Percentiles rank a stretch among this genome's conserved stretches.
These are phyloP conservation scores for Citrus trifoliata DNA, from an alignment of 345 rosid genomes.

Conservation along the genomic window DNA sequence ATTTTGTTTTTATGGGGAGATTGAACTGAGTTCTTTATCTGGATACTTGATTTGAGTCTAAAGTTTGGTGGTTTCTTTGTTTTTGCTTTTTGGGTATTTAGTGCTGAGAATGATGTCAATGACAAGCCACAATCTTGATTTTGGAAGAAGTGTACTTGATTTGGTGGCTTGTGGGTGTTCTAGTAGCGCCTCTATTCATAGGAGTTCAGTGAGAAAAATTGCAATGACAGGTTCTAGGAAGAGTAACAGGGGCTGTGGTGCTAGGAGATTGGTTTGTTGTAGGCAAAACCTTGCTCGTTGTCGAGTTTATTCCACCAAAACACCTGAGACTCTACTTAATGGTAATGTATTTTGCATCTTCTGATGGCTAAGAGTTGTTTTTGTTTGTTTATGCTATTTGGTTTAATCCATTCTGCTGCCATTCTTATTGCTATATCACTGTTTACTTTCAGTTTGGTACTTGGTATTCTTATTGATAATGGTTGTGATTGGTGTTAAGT, in stretches of 20 bases:
- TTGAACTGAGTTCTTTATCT: constrained; percentile 19
- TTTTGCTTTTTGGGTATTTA: constrained; percentile 27
- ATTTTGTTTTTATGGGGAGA: constrained; percentile 1
- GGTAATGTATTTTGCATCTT: constrained; percentile 36
- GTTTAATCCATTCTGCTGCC: background rate
- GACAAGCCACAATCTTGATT: constrained; percentile 67
- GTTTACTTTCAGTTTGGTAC: background rate
- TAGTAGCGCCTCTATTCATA: constrained; percentile 46
- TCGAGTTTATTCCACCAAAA: constrained; percentile 57
- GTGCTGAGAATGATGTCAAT: constrained; percentile 59
- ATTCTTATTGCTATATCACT: background rate
- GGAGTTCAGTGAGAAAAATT: constrained; percentile 32
- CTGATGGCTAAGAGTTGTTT: constrained; percentile 4
- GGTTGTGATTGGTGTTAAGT: background rate
- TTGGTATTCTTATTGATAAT: background rate
- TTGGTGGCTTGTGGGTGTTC: constrained; percentile 61
- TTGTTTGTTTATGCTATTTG: background rate
- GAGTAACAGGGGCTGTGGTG: constrained; percentile 24
- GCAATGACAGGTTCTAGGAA: constrained; percentile 30
- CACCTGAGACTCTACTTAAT: constrained; percentile 46
- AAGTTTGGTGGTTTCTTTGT: background rate
- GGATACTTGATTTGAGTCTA: constrained; percentile 17
- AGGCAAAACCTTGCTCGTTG: constrained; percentile 43
- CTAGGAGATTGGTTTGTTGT: constrained; percentile 45
- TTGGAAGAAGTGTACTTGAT: constrained; percentile 57